These are phyloP conservation scores for Cladosporium sp. DNA, from an alignment of 2,329 filamentous ascomycete genomes.

Conservation along the genomic window DNA sequence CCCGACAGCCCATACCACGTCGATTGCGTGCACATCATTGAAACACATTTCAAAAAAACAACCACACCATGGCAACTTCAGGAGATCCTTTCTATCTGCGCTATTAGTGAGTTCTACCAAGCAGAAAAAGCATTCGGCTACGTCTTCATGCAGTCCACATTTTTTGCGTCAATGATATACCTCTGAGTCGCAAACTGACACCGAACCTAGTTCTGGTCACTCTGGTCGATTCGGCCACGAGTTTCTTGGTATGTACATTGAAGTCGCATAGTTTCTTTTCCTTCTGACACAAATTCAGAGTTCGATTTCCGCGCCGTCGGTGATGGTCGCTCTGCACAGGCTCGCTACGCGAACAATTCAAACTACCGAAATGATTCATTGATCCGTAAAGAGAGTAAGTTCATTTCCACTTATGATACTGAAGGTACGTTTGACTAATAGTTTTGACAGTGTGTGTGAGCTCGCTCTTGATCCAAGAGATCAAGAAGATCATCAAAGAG, in stretches of 20 bases:
- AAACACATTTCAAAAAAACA: background rate
- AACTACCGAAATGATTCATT: slow-evolving; percentile 98
- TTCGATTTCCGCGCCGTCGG: slow-evolving; percentile 93
- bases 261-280: background rate
- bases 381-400: slow-evolving; percentile 97
- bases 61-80: slow-evolving; percentile 50
- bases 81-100: slow-evolving; percentile 89
- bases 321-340: slow-evolving; percentile 87
- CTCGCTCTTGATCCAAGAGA: slow-evolving; percentile 81
- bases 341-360: slow-evolving; percentile 97
- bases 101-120: slow-evolving; percentile 71
- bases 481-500: slow-evolving; percentile 93
- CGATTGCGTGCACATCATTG: background rate
- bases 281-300: slow-evolving; percentile 50
- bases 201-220: slow-evolving; percentile 71
- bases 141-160: too few species aligned
- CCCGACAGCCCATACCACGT: background rate
- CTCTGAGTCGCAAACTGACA: background rate
- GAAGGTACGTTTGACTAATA: background rate
- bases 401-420: too few species aligned
- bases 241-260: slow-evolving; percentile 66
- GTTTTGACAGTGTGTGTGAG: slow-evolving; percentile 78
- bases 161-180: too few species aligned
- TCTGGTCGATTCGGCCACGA: slow-evolving; percentile 97
- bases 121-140: too few species aligned